A percentile compares a stretch with the other conserved stretches of the same genome.
These are phyloP conservation scores for Hyphodiscus hymeniophilus DNA, from an alignment of 495 filamentous ascomycete species.

Conservation along the genomic window DNA sequence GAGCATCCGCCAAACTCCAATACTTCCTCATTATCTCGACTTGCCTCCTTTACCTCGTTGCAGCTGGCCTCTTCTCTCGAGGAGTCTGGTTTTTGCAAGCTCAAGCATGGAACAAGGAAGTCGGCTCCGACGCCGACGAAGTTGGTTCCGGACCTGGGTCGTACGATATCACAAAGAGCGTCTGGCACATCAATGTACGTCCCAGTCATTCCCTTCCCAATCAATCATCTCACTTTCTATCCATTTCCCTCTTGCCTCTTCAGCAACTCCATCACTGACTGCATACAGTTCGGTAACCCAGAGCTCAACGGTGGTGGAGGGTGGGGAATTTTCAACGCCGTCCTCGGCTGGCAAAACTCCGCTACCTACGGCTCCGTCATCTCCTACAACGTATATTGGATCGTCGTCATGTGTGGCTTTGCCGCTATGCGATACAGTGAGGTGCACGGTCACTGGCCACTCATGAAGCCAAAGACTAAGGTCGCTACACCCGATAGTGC, in stretches of 20 bases:
- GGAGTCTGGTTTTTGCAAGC: constrained; percentile 65
- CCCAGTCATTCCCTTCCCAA: no score
- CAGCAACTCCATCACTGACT: no score
- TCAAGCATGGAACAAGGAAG: constrained; percentile 55
- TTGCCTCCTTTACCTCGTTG: constrained; percentile 76
- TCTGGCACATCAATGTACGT: constrained; percentile 86
- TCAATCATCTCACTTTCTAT: background rate
- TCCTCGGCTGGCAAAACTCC: constrained; percentile 81
- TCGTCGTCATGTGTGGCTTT: constrained; percentile 56
- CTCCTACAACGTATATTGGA: constrained; percentile 85
- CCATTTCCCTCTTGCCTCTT: no score
- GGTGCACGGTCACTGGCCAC: constrained; percentile 56
- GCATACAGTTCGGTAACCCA: constrained; percentile 78
- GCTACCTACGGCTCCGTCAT: constrained; percentile 80
- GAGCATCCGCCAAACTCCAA: constrained; percentile 54
- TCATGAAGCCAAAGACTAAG: constrained; percentile 31
- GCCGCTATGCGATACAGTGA: constrained; percentile 58
- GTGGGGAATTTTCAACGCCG: constrained; percentile 86
- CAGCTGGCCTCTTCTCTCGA: constrained; percentile 72
- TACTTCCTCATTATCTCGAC: constrained; percentile 74
- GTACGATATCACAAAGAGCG: constrained; percentile 75
- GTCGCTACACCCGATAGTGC: no score
- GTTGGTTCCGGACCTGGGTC: constrained; percentile 72
- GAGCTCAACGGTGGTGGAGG: constrained; percentile 62
- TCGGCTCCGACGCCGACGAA: constrained; percentile 70